Conservation (phyloP, 805 yeast species). For the Yarrowia sp. region DNA sequence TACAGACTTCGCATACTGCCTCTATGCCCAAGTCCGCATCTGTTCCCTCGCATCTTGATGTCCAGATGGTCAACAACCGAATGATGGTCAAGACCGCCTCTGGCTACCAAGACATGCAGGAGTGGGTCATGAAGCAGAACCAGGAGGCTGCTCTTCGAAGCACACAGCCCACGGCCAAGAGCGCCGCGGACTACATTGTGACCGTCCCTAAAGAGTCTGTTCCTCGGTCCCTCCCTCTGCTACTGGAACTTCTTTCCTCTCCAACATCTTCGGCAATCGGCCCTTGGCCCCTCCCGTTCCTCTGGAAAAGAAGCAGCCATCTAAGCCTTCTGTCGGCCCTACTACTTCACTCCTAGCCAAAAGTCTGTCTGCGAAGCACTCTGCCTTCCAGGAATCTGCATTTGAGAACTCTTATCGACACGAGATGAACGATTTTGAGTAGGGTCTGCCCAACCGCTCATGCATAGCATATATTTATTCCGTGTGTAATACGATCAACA, state of each 20-base stretch:
- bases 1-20: neutral
- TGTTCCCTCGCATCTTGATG: conserved; percentile 26
- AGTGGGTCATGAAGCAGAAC: conserved; percentile 32
- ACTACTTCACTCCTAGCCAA: conserved; percentile 11
- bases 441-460: neutral
- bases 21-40: neutral
- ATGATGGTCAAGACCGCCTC: conserved; percentile 32
- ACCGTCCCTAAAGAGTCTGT: conserved; percentile 19
- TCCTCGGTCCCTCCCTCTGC: neutral
- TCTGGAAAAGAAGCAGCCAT: neutral
- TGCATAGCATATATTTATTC: conserved; percentile 20
- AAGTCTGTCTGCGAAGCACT: neutral
- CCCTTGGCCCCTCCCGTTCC: conserved; percentile 18
- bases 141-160: conserved; percentile 5
- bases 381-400: conserved; percentile 11
- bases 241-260: conserved; percentile 11
- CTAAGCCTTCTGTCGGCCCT: neutral
- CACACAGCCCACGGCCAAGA: neutral
- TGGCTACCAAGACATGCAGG: conserved; percentile 34
- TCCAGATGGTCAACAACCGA: conserved; percentile 32
- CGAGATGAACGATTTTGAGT: conserved; percentile 23
- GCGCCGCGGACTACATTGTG: conserved; percentile 17
- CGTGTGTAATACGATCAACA: neutral
- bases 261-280: conserved; percentile 14
- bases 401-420: conserved; percentile 12